Percentiles rank a stretch among this genome's conserved stretches.
These are phyloP conservation scores for Pseudomassariella vexata DNA, from an alignment of 2,329 filamentous ascomycete genomes.

Conservation along the genomic window DNA sequence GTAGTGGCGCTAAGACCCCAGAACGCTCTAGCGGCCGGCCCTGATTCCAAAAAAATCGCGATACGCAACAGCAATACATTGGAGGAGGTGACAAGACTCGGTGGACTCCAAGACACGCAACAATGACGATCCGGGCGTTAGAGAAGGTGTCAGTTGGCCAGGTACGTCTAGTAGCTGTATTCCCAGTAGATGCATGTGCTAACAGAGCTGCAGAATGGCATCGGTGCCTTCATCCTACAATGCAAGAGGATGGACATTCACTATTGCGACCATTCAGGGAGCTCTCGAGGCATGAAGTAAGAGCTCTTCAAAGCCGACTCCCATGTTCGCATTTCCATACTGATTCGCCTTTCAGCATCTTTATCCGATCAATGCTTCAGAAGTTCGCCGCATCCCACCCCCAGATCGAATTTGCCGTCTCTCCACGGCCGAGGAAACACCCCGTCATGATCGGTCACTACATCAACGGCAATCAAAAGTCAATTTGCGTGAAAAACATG, in stretches of 20 bases:
- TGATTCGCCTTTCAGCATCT: slow-evolving; percentile 48
- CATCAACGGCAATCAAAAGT: slow-evolving; percentile 82
- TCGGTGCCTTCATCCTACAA: slow-evolving; percentile 94
- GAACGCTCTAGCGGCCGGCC: too few relatives aligned
- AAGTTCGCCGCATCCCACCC: slow-evolving; percentile 78
- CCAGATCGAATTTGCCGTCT: slow-evolving; percentile 85
- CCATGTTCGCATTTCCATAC: not conserved
- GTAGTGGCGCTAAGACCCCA: too few relatives aligned
- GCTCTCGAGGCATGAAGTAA: slow-evolving; percentile 92
- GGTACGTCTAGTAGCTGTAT: slow-evolving; percentile 41
- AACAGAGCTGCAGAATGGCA: slow-evolving; percentile 66
- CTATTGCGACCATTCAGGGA: slow-evolving; percentile 95
- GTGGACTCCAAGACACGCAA: too few relatives aligned
- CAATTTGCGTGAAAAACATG: slow-evolving; percentile 84
- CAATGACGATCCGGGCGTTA: slow-evolving; percentile 52
- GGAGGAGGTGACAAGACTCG: too few relatives aligned
- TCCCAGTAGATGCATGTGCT: not conserved
- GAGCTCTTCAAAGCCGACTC: slow-evolving; percentile 16
- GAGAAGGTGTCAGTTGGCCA: slow-evolving; percentile 46
- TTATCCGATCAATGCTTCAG: slow-evolving; percentile 72
- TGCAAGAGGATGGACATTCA: slow-evolving; percentile 95
- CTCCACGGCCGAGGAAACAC: slow-evolving; percentile 83
- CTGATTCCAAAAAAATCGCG: too few relatives aligned
- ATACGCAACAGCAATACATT: too few relatives aligned
- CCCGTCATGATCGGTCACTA: slow-evolving; percentile 76